Evolutionary conservation across 352 stramenopile genomes (phyloP), one percentile per base, ranked within the genome.

Genomic region (Phytophthora nicotianae): DNA sequence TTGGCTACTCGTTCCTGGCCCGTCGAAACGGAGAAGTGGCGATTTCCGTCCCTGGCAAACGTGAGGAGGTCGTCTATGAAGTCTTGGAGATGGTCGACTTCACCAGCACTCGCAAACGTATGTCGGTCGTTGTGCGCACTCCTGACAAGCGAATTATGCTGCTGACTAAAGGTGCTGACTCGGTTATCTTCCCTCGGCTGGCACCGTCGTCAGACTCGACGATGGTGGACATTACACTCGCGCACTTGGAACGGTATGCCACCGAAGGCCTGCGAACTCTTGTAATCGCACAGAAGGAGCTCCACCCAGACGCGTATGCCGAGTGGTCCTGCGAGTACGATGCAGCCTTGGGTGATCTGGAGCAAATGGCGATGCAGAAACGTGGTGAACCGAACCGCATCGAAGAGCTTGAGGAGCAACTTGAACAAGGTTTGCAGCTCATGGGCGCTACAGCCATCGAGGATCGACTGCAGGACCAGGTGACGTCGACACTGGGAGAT

Each of bases 1-100:
- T 95, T 51, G 89, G 86, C 8, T 96, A 91, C 51, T 67, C 75
- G 17, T 95, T 96, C 58, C 58, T 62, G 5, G 85, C 74, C 6
- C 74, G 85, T 37, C 80, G 77, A n/a, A 92, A 88, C 37, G 83
- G 80, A 21, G 74, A 74, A 9, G 72, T 94, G 4, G 67, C 70
- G 4, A 89, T 94, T 42, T 61, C 62, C 5, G 55, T 81, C 5
- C 84, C 82, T 2, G 57, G 57, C 37, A 58, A 50, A 21, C 53
- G 52, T 9, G 66, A 74, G 0, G 82, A 87, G 16, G 62, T 86
- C 2, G 59, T 75, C n/a, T 97, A 90, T 53, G 77, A 93, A 29
- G 70, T 98, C 24, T 79, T 99, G 35, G 93, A 98, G 40, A 89
- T 99, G 57, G 98, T 99, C 65, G 97, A 99, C 60, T 99, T 99